phyloP scores from a whole-genome alignment of 2,329 filamentous ascomycete species.

The Trichophyton simii region DNA sequence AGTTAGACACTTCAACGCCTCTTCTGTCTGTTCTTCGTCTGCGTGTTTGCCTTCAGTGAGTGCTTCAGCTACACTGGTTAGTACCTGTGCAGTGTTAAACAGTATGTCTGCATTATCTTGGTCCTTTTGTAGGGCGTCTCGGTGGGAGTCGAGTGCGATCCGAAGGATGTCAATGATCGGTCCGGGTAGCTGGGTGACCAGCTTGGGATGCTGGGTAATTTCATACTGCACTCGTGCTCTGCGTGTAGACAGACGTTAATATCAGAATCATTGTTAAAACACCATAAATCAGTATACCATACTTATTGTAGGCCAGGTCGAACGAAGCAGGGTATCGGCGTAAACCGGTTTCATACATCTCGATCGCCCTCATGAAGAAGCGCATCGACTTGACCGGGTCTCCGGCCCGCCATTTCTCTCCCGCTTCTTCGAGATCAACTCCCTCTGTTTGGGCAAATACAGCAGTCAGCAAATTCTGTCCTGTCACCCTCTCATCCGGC shows the following conservation, averaged over 20 bases:
- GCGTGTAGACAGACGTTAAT: not conserved
- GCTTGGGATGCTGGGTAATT: constrained; percentile 52
- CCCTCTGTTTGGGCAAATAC: constrained; percentile 36
- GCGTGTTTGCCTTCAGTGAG: constrained; percentile 41
- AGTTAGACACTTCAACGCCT: constrained; percentile 44
- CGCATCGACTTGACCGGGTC: constrained; percentile 53
- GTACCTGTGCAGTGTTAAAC: constrained; percentile 60
- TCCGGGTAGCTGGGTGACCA: constrained; percentile 47
- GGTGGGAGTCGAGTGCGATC: constrained; percentile 51
- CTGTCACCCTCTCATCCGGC: not conserved
- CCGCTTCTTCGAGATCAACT: constrained; percentile 57
- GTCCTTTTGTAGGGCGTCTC: constrained; percentile 47
- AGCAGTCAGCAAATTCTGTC: not conserved
- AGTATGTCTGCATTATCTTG: constrained; percentile 53
- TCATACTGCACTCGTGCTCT: constrained; percentile 59
- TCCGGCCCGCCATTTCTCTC: constrained; percentile 61
- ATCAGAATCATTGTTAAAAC: not conserved
- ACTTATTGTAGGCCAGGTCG: constrained; percentile 67
- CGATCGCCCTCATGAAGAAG: constrained; percentile 49
- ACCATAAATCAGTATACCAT: constrained; percentile 19
- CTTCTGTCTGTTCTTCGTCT: constrained; percentile 29
- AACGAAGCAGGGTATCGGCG: constrained; percentile 49
- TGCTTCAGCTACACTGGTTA: constrained; percentile 53
- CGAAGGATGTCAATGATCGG: constrained; percentile 44
- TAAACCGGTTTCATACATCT: constrained; percentile 53